Evolutionary conservation across 208 protist species (phyloP).

Genomic region (Crithidia brevicula): DNA sequence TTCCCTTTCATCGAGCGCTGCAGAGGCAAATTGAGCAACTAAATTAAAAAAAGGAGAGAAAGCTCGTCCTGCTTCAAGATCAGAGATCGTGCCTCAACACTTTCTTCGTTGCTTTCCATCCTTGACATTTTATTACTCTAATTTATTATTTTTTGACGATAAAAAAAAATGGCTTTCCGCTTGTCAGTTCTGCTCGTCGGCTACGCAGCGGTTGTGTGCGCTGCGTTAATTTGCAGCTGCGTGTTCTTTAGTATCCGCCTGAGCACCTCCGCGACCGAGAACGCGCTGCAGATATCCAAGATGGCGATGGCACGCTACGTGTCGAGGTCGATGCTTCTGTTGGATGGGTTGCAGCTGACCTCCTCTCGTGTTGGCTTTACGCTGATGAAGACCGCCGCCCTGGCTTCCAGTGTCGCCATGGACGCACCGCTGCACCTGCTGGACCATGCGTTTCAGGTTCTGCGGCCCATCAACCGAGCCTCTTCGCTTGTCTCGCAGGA

Average conservation of each 20-base stretch:
- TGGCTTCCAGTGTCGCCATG: neutral
- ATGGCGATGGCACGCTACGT: conserved; percentile 26
- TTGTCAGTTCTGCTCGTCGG: conserved; percentile 15
- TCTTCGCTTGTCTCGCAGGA: conserved; percentile 1
- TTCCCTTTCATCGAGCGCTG: neutral
- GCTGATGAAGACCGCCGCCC: neutral
- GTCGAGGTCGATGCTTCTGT: neutral
- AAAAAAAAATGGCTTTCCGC: conserved; percentile 1
- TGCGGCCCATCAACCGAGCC: neutral
- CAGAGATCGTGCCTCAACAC: too few relatives aligned
- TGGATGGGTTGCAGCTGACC: neutral
- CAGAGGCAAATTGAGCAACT: neutral
- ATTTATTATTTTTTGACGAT: too few relatives aligned
- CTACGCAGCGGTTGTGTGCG: conserved; percentile 35
- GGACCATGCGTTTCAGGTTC: neutral
- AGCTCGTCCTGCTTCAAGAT: too few relatives aligned
- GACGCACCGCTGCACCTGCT: neutral
- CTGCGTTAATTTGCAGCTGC: conserved; percentile 23
- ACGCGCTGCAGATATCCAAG: conserved; percentile 15
- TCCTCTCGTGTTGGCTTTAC: conserved; percentile 5
- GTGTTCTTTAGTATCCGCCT: conserved; percentile 29
- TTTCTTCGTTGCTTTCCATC: too few relatives aligned
- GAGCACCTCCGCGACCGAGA: conserved; percentile 15
- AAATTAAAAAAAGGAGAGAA: neutral
- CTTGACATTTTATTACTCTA: neutral